Base-by-base conservation (phyloP, 2,329 filamentous ascomycete species). In the Cladosporium sp. region DNA sequence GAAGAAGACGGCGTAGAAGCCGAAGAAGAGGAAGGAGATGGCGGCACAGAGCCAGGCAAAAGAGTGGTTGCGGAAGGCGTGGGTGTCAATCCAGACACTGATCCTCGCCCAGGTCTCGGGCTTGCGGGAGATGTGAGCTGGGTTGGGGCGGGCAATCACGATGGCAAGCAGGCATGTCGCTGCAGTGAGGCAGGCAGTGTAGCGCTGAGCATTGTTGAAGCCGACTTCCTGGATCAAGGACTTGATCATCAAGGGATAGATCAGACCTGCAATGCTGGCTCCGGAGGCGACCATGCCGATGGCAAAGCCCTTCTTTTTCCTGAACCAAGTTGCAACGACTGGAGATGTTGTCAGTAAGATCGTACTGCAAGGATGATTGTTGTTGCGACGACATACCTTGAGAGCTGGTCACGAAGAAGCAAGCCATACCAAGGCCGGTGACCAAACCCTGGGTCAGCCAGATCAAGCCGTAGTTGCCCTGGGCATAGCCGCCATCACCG, bases 1-100 rank as follows among this genome's bases (percentile, higher is more conserved):
- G 66, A 77, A 77, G 63, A 77, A 76, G 16, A 78, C 62, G 3
- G 72, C 69, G 53, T 77, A 77, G 59, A 77, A 77, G 18, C 75
- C 75, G 42, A 76, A 68, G 64, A 77, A 77, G 40, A 77, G 63
- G 53, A 74, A 72, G 1, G 67, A 64, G n/a, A 76, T 69, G 4
- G 68, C 64, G 2, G 68, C 69, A 18, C 68, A 69, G 53, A 75
- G 71, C 65, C 69, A 75, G 49, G 59, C 62, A 55, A 70, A 77
- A 2, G 72, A 60, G 18, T 60, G 62, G 59, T 73, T 70, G 27
- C 56, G 57, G 58, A 76, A 72, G 0, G 73, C 74, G 18, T 69
- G 61, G 1, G 58, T 64, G 50, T 77, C 74, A 20, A 75, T 61
- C 53, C 60, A 62, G 7, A 70, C 69, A 7, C 57, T 55, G n/a